These are phyloP conservation scores for Royoungia palumana DNA, from an alignment of 768 basidiomycete species.

Conservation along the genomic window DNA sequence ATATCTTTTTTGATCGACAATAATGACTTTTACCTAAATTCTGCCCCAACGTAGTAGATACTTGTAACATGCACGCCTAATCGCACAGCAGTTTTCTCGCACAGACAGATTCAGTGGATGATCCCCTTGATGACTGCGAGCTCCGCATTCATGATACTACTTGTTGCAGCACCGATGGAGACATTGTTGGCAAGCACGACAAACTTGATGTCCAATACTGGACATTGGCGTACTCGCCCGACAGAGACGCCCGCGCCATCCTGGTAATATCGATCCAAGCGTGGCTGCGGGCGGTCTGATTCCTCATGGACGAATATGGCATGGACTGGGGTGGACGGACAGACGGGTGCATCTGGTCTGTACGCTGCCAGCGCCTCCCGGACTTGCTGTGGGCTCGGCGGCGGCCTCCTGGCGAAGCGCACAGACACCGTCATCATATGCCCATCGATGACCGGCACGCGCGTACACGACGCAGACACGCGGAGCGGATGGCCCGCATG, in stretches of 20 bases:
- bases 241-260: conserved; percentile 90
- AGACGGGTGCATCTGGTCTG: conserved; percentile 72
- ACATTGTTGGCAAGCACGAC: conserved; percentile 93
- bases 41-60: conserved; percentile 13
- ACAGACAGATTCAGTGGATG: conserved; percentile 15
- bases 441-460: conserved; percentile 94
- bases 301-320: conserved; percentile 92
- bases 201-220: conserved; percentile 94
- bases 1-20: too few species aligned
- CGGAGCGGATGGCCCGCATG: conserved; percentile 77
- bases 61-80: conserved; percentile 3
- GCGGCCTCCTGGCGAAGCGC: conserved; percentile 72
- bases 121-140: conserved; percentile 80
- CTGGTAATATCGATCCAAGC: conserved; percentile 87
- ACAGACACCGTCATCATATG: conserved; percentile 91
- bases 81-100: conserved; percentile 3
- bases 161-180: conserved; percentile 93
- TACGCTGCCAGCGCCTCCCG: conserved; percentile 74
- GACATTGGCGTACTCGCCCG: conserved; percentile 85
- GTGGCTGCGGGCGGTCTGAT: conserved; percentile 88
- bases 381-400: conserved; percentile 85
- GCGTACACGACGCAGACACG: conserved; percentile 89
- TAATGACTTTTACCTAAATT: conserved; percentile 1
- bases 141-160: conserved; percentile 96
- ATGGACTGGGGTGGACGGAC: conserved; percentile 82